Percentiles rank a stretch among this genome's conserved stretches.
Conservation (phyloP, 1,139 yeast species). For the Suhomyces kunorum region DNA sequence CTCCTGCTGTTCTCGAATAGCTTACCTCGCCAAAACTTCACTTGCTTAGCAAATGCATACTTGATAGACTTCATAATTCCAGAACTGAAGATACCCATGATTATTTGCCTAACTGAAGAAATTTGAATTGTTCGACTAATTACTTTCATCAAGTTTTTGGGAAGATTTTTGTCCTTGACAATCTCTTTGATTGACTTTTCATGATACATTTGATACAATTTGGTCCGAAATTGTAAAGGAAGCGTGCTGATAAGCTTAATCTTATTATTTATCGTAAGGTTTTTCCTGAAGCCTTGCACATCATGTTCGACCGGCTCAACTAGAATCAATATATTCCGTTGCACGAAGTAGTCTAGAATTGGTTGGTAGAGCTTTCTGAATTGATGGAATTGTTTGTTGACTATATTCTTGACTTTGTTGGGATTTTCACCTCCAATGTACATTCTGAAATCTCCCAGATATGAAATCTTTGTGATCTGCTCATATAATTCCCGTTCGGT, state of each 20-base stretch:
- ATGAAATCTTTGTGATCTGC: conserved; percentile 78
- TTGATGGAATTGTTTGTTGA: conserved; percentile 65
- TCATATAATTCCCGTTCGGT: conserved; percentile 69
- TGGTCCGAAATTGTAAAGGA: conserved; percentile 54
- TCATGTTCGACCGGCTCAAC: conserved; percentile 19
- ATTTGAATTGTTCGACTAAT: conserved; percentile 62
- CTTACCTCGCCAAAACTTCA: conserved; percentile 27
- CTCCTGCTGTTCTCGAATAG: background rate
- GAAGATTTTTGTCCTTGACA: conserved; percentile 42
- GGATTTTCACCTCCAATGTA: conserved; percentile 90
- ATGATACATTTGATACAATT: conserved; percentile 44
- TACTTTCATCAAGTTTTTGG: conserved; percentile 40
- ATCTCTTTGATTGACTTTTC: conserved; percentile 36
- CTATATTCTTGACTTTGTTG: conserved; percentile 81
- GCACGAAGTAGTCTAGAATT: conserved; percentile 35
- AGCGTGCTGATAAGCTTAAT: conserved; percentile 40
- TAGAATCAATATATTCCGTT: conserved; percentile 22
- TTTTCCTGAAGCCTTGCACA: conserved; percentile 22
- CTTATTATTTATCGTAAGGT: conserved; percentile 22
- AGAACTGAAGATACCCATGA: conserved; percentile 85
- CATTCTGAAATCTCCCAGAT: conserved; percentile 90
- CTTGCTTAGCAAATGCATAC: conserved; percentile 76
- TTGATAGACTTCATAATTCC: conserved; percentile 71
- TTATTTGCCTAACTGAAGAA: conserved; percentile 73
- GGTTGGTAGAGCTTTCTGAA: conserved; percentile 77